Base-by-base conservation (phyloP, 2,329 filamentous ascomycete species). In the Pezicula neosporulosa region DNA sequence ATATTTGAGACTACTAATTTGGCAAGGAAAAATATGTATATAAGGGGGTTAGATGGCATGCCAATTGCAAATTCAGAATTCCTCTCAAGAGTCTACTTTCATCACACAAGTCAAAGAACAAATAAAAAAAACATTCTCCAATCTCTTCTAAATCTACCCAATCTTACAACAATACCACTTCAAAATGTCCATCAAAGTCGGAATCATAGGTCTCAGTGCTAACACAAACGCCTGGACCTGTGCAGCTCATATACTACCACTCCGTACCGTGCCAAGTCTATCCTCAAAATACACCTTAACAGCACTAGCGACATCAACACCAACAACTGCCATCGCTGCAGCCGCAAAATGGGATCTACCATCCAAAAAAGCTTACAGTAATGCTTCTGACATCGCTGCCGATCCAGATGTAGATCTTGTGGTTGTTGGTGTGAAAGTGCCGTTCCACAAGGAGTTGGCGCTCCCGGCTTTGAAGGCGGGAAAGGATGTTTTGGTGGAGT, bases 401-500 rank as follows among this genome's bases (percentile, higher is more conserved):
- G 75, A 77, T 56, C 62, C 70, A 0, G 66, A 74, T 50, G 66
- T 79, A 44, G 75, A 79, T 50, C 68, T 79, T 6, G 68, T 78
- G 6, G 72, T 76, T 45, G 66, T 72, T 48, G 66, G 65, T 49
- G 71, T 75, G 21, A 66, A 70, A 6, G 73, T 78, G 4, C 67
- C 68, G n/a, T 63, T 66, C 24, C 74, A 77, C 52, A 72, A 71
- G 51, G 54, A 60, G 10, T 57, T 73, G 6, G 63, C 72, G 13
- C 68, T 66, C 35, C 73, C 74, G 2, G 70, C 68, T 12, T 58
- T 80, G 4, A 60, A 68, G 47, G 69, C 72, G 4, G 68, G 69
- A 18, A 78, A 78, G 57, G 66, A 73, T 39, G 69, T 75, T 15
- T 78, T 74, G 50, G 68, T 72, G 18, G 77, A 79, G 56, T 77